Conservation (phyloP, 441 rosid genomes). For the Isatis lusitanica region DNA sequence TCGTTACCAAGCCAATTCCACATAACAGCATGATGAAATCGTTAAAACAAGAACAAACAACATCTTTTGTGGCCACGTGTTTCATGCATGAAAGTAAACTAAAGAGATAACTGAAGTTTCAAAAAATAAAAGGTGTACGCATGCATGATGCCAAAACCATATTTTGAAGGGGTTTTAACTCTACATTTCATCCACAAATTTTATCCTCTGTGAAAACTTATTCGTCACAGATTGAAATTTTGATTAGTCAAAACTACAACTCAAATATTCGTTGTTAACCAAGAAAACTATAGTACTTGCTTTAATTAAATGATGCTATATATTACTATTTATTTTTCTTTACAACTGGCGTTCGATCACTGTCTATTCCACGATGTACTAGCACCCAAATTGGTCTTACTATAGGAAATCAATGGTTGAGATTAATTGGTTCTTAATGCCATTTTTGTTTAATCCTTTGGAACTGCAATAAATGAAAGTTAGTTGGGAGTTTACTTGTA, state of each 20-base stretch:
- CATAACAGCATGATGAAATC: background rate
- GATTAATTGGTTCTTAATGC: background rate
- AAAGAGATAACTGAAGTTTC: background rate
- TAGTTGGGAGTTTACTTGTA: slow-evolving; percentile 35
- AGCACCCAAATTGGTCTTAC: too few relatives aligned
- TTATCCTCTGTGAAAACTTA: background rate
- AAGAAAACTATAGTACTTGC: background rate
- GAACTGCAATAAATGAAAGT: slow-evolving; percentile 25
- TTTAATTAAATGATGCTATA: background rate
- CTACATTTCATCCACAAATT: background rate
- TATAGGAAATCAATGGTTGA: slow-evolving; percentile 20
- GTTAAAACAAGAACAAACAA: background rate
- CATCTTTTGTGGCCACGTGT: background rate
- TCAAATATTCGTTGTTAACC: background rate
- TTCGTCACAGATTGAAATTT: background rate
- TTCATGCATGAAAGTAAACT: background rate
- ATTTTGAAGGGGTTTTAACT: background rate
- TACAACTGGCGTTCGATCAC: slow-evolving; percentile 16
- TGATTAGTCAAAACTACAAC: background rate
- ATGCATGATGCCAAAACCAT: background rate
- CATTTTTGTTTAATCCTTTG: slow-evolving; percentile 12
- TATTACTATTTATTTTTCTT: background rate
- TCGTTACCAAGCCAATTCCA: background rate
- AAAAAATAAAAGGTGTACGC: background rate
- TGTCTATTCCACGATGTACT: background rate